Conservation (phyloP, 768 basidiomycete genomes). For the Symmetrospora coprosmae region DNA sequence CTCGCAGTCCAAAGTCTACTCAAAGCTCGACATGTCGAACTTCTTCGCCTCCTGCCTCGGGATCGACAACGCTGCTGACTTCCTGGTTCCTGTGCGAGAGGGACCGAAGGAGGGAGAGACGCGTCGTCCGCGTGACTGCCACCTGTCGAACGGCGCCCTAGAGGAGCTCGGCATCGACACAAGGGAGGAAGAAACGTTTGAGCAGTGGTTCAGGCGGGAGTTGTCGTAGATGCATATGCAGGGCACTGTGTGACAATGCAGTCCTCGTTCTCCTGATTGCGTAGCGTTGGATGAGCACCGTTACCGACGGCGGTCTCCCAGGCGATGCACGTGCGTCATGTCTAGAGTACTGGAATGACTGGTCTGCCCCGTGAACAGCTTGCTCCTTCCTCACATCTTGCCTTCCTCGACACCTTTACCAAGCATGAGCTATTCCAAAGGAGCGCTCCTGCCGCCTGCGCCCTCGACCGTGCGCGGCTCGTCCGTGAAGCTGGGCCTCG, state of each 20-base stretch:
- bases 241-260: too few species aligned
- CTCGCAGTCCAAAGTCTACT: conserved; percentile 1
- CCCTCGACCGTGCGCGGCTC: conserved; percentile 41
- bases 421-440: conserved; percentile 1
- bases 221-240: too few species aligned
- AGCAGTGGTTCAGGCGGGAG: conserved; percentile 13
- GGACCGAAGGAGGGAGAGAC: conserved; percentile 6
- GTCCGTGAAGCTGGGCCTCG: conserved; percentile 53
- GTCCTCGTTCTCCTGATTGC: too few species aligned
- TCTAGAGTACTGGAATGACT: too few species aligned
- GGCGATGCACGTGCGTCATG: too few species aligned
- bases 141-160: conserved; percentile 4
- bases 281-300: too few species aligned
- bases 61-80: not conserved
- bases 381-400: not conserved
- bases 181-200: not conserved
- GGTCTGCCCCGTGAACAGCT: too few species aligned
- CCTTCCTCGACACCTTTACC: not conserved
- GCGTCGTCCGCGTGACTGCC: conserved; percentile 11
- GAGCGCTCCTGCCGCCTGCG: conserved; percentile 14
- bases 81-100: not conserved
- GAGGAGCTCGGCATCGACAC: conserved; percentile 9
- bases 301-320: too few species aligned
- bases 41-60: not conserved
- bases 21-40: conserved; percentile 8